Conservation (phyloP, 352 stramenopile genomes). For the Albugo laibachii region DNA sequence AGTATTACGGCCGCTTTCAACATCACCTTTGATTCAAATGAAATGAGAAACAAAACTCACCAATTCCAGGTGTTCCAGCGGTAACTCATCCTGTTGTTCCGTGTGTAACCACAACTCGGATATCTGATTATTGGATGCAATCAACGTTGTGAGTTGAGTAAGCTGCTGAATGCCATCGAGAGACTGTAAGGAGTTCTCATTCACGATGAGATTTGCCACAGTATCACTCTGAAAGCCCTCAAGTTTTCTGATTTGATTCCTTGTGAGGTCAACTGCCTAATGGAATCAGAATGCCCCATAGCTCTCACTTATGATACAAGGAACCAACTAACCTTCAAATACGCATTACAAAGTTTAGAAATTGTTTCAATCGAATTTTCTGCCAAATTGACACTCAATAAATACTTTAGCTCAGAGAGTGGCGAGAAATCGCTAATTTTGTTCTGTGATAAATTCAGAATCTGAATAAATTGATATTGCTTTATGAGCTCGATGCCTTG, state of each 20-base stretch:
- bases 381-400: conserved; percentile 30
- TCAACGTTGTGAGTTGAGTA: no score
- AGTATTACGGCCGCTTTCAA: no score
- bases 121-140: no score
- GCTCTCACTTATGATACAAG: no score
- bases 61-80: conserved; percentile 25
- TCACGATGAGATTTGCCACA: conserved; percentile 36
- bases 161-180: no score
- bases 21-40: no score
- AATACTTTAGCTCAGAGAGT: conserved; percentile 30
- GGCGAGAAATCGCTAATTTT: conserved; percentile 27
- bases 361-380: conserved; percentile 26
- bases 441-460: conserved; percentile 50
- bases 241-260: conserved; percentile 40
- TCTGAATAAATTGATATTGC: conserved; percentile 42
- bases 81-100: no score
- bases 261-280: conserved; percentile 38
- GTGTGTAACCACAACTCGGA: no score
- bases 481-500: conserved; percentile 29
- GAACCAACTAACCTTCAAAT: conserved; percentile 22
- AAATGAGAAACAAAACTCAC: no score
- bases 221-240: conserved; percentile 26
- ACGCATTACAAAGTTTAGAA: conserved; percentile 20
- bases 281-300: neutral
- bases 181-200: conserved; percentile 11